Evolutionary conservation across 495 filamentous ascomycete species (phyloP), one percentile per base, ranked within the genome.

Genomic region (Venustampulla echinocandica): DNA sequence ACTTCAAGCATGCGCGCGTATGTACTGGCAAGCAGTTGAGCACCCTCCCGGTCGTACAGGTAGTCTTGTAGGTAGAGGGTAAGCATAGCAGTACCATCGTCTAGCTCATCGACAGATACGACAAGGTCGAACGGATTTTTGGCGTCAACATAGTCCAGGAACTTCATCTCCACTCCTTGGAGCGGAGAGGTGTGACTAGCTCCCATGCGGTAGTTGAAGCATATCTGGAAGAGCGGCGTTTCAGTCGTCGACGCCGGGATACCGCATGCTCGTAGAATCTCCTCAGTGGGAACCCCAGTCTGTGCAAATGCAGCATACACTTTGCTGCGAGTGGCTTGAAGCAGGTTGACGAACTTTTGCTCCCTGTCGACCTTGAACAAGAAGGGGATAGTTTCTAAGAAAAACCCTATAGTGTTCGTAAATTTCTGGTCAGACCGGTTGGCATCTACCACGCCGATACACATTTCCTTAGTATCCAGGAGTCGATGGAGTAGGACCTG

Each of bases 251-350:
- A 53, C 0, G 58, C 41, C 0, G 48, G 27, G 1, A 59, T 34
- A 24, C 53, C 33, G 2, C 64, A 42, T 21, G 52, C 21, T 0
- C 61, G 47, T 0, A 78, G 52, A 0, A 76, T 20, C 0, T 66
- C 53, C 36, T 74, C 66, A 34, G 73, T 70, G 1, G 74, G 73
- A 0, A 75, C 35, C 1, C 47, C 33, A 0, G 70, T 71, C 20
- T 54, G 15, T 13, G 2, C n/a, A 4, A 55, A 10, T 4, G 52
- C 52, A 10, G 27, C n/a, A 17, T 50, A 35, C 1, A 24, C 24
- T 13, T 34, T 50, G 4, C 24, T 20, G 4, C 42, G 14, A 2
- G 42, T 20, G 1, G 34, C 25, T 20, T 46, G 37, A n/a, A 55
- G 5, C 1, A 36, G 21, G 9, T 7, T 23, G 3, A 11, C 18